Evolutionary conservation across 164 flowering plant species (phyloP).

Genomic region (Vitis labrusca): DNA sequence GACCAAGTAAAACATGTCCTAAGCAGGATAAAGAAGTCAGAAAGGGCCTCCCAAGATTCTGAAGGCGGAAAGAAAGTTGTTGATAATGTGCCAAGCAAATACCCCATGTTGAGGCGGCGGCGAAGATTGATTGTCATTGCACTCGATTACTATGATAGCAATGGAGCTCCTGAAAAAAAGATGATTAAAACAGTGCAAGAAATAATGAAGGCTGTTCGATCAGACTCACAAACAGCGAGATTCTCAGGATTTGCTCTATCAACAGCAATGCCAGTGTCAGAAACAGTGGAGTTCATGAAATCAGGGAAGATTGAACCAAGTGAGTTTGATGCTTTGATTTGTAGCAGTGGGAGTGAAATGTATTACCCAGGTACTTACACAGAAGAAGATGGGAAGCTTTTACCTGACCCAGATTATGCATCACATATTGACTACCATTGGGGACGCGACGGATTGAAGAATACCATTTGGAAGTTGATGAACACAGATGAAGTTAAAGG

Average conservation of each 20-base stretch:
- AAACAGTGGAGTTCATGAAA: conserved; percentile 56
- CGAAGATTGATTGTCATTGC: conserved; percentile 69
- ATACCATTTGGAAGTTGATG: conserved; percentile 78
- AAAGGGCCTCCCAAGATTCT: conserved; percentile 24
- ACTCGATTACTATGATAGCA: conserved; percentile 68
- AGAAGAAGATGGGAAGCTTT: conserved; percentile 56
- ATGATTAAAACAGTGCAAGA: conserved; percentile 63
- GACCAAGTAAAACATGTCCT: conserved; percentile 78
- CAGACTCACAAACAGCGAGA: conserved; percentile 53
- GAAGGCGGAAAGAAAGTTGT: conserved; percentile 37
- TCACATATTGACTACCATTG: conserved; percentile 89
- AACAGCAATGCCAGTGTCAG: conserved; percentile 82
- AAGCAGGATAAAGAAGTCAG: conserved; percentile 58
- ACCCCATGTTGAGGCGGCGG: conserved; percentile 69
- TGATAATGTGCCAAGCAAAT: conserved; percentile 55
- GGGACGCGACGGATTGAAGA: conserved; percentile 86
- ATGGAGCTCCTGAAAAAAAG: conserved; percentile 61
- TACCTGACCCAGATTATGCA: conserved; percentile 76
- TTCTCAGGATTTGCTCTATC: conserved; percentile 72
- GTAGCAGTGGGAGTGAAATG: conserved; percentile 92
- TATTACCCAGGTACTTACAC: conserved; percentile 71
- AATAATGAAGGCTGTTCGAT: conserved; percentile 57
- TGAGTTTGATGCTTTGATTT: conserved; percentile 87
- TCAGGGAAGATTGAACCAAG: conserved; percentile 57
- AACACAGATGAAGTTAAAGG: conserved; percentile 43